phyloP scores from a whole-genome alignment of 2,329 filamentous ascomycete genomes.

The Fusarium napiforme region DNA sequence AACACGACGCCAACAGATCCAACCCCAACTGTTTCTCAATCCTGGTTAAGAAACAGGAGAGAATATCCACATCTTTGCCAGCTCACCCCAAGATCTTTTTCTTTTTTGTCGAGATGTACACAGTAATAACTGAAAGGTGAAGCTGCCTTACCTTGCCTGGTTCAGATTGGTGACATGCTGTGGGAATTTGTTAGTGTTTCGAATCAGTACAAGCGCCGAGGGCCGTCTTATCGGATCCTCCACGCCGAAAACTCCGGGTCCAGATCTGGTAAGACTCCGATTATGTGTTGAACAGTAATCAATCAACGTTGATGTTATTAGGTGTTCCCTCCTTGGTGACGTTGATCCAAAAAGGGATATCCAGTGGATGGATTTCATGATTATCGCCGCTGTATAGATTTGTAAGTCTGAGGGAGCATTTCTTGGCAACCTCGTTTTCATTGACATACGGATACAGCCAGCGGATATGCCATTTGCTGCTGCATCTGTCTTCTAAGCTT shows the following conservation, averaged over 20 bases:
- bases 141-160: neutral
- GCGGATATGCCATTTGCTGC: constrained; percentile 30
- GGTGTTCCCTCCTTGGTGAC: constrained; percentile 37
- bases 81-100: constrained; percentile 7
- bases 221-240: constrained; percentile 21
- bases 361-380: constrained; percentile 24
- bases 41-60: constrained; percentile 9
- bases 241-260: constrained; percentile 38
- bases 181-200: constrained; percentile 37
- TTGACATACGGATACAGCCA: constrained; percentile 2
- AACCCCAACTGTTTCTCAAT: constrained; percentile 15
- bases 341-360: constrained; percentile 35
- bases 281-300: neutral
- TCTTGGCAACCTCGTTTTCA: constrained; percentile 28
- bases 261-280: constrained; percentile 11
- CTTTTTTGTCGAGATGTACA: neutral
- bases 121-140: neutral
- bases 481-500: constrained; percentile 22
- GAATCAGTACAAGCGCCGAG: constrained; percentile 38
- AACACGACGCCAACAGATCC: constrained; percentile 35
- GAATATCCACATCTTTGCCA: constrained; percentile 4
- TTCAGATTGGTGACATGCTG: constrained; percentile 9
- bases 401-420: constrained; percentile 39
- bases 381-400: constrained; percentile 35
- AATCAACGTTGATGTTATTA: constrained; percentile 7